Base-by-base conservation (phyloP, 208 protist species). In the Leishmania tropica region DNA sequence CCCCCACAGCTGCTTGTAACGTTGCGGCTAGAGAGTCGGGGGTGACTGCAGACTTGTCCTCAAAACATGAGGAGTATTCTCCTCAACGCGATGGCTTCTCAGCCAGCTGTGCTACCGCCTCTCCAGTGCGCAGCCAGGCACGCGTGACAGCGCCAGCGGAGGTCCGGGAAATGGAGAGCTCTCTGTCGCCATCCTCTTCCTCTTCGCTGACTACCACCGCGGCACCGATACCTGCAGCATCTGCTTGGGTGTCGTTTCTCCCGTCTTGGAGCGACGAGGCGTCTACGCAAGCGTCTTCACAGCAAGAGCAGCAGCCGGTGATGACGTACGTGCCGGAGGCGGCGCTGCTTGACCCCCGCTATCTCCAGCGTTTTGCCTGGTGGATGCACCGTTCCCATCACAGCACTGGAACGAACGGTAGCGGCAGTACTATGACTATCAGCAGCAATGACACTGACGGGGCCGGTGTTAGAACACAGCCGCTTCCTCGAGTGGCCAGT, bases 311-410 rank as follows among this genome's bases (percentile, higher is more conserved):
- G 45, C 40, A 74, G 65, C 5, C 65, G 68, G 53, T 47, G 54
- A 48, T 78, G 75, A 53, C 56, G 75, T 84, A 83, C 54, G 88
- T 93, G 71, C 90, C 89, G 15, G 92, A 95, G 81, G 73, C 76
- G 40, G 92, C 91, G 37, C 86, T 95, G 68, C 82, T 95, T 3
- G 88, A 94, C 60, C 86, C 87, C 42, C 75, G 83, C 15, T 94
- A 94, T 73, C 78, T 91, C 3, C 81, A 83, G 48, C 88, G 90
- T 48, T 94, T 95, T 78, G 85, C 87, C 10, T 83, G 81, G 62
- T 91, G 86, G 87, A 82, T 89, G 75, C 83, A 86, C 68, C 62
- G 81, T 45, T 76, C 80, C 0, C 70, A 89, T 17, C 86, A 89
- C 80, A 28, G 65, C 67, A 51, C 60, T n/a, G 62, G 64, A 48